Conservation (phyloP, 2,329 filamentous ascomycete genomes). For the Fusarium sulawesiense region DNA sequence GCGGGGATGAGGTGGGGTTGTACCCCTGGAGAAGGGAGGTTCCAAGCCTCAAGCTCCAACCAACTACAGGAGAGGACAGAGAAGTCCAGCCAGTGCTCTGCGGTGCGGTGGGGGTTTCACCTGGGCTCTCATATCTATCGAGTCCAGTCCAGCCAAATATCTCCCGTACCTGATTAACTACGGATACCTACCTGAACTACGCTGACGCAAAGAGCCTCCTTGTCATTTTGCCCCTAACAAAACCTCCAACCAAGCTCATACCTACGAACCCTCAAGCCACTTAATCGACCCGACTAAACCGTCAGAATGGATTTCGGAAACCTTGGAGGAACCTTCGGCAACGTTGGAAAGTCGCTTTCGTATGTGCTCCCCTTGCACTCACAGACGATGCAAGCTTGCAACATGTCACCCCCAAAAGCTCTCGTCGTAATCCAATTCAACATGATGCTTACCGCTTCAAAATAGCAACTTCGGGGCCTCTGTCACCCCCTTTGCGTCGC, state of each 20-base stretch:
- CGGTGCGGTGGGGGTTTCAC: background rate
- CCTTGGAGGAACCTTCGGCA: conserved; percentile 57
- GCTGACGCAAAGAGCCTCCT: conserved; percentile 41
- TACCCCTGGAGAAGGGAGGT: conserved; percentile 43
- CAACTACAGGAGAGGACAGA: conserved; percentile 10
- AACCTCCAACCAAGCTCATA: conserved; percentile 22
- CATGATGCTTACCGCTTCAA: conserved; percentile 26
- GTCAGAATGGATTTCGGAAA: conserved; percentile 68
- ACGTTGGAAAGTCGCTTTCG: conserved; percentile 59
- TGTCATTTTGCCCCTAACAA: conserved; percentile 21
- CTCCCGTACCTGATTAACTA: background rate
- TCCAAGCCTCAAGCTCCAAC: conserved; percentile 34
- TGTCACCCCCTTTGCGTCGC: conserved; percentile 91
- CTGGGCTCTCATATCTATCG: conserved; percentile 41
- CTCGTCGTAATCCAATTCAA: conserved; percentile 15
- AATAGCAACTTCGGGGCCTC: conserved; percentile 74
- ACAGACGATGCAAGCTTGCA: conserved; percentile 19
- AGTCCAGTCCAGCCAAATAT: background rate
- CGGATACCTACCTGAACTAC: conserved; percentile 31
- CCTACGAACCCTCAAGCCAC: conserved; percentile 7
- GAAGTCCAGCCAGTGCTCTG: background rate
- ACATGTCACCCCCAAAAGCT: conserved; percentile 9
- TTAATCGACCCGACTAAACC: conserved; percentile 12
- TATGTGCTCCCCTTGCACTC: conserved; percentile 50
- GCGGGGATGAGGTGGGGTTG: background rate